These are phyloP conservation scores for Globisporangium apiculatum DNA, from an alignment of 352 stramenopile genomes.

Conservation along the genomic window DNA sequence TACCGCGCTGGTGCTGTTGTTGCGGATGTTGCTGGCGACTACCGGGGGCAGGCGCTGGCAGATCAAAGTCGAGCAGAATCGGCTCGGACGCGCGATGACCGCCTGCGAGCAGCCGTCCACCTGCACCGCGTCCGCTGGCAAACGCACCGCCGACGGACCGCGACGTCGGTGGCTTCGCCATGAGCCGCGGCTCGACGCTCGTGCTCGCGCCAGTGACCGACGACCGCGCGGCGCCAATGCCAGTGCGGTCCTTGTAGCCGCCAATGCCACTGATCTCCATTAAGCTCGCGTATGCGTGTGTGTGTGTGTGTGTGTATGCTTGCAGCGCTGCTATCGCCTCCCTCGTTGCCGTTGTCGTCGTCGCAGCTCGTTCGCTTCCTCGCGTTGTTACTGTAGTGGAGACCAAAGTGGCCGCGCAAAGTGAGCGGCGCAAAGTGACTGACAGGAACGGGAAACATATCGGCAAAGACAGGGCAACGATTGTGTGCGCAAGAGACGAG, in stretches of 20 bases:
- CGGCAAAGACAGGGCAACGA: not conserved
- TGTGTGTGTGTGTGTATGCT: too few species aligned
- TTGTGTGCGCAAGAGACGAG: too few species aligned
- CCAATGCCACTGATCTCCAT: constrained; percentile 13
- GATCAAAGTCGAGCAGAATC: constrained; percentile 12
- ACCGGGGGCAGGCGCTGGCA: not conserved
- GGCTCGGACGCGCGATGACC: constrained; percentile 11
- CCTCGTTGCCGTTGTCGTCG: not conserved
- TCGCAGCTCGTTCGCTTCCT: not conserved
- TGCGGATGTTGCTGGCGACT: not conserved
- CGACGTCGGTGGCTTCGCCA: not conserved
- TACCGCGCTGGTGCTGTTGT: not conserved
- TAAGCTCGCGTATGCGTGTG: too few species aligned
- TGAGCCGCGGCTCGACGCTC: not conserved
- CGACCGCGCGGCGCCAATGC: not conserved
- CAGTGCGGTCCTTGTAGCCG: constrained; percentile 1
- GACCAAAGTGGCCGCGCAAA: not conserved
- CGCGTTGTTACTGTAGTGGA: not conserved
- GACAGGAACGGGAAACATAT: not conserved
- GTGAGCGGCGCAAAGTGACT: not conserved
- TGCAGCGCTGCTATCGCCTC: too few species aligned
- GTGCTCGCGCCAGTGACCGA: not conserved
- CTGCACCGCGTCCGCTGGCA: not conserved
- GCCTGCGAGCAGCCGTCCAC: not conserved
- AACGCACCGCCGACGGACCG: constrained; percentile 3